Base-by-base conservation (phyloP, 2,329 filamentous ascomycete species). In the Ceratocystis albifundus region DNA sequence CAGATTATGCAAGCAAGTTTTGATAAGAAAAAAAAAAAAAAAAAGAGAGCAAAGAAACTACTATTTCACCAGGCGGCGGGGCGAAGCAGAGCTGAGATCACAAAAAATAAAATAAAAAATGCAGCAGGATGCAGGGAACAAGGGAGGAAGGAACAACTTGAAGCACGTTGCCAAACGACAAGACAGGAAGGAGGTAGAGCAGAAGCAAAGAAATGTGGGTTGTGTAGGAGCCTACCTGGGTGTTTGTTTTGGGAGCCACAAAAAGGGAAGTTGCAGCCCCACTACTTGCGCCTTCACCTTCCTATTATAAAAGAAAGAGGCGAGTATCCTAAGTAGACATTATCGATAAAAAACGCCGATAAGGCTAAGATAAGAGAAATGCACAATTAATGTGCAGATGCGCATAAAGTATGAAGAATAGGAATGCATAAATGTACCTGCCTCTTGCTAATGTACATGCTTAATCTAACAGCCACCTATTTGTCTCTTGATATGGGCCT, bases 221-320 rank as follows among this genome's bases (percentile, higher is more conserved):
- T 15, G 22, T 15, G 46, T 6, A 20, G n/a, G 17, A 5, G 46
- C 8, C 4, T n/a, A 7, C 8, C 4, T n/a, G 7, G 8, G 17
- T 50, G 17, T 50, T 41, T 12, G 53, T 30, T 48, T 63, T 63
- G 15, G 41, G 45, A 55, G 45, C 59, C 59, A 66, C 65, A 46
- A 66, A 66, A 66, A 50, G 55, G 65, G 65, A 62, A 66, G 65
- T 62, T 66, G 30, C 32, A 66, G 50, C 50, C 65, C 65, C 57
- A 32, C 46, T 28, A 17, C 28, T 22, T 50, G 36, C 57, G 57
- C 57, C 32, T 66, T 62, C 55, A 66, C 53, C 50, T 57, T 28
- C 64, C 64, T 32, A n/a, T 55, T 46, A 22, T 12, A 22, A 45
- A 17, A 59, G 4, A 59, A 57, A 22, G 20, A 53, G 20, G 17